A percentile compares a stretch with the other conserved stretches of the same genome.
Conservation (phyloP, 2,329 filamentous ascomycete genomes). For the Colletotrichum sp. region DNA sequence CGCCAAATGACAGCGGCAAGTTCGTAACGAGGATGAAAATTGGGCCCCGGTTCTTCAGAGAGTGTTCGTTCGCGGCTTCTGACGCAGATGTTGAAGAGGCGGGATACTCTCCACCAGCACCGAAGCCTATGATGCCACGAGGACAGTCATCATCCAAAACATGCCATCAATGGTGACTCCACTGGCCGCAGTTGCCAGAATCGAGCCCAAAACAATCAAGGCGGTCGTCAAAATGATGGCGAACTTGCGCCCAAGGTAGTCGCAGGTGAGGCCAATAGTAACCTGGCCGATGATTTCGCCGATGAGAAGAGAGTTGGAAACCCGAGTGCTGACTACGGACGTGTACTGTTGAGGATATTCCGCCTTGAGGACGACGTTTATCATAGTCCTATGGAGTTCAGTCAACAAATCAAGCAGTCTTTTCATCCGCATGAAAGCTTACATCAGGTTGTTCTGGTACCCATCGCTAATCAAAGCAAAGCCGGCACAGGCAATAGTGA, state of each 20-base stretch:
- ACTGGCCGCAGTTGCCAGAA: constrained; percentile 50
- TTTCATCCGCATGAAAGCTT: not conserved
- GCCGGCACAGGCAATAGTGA: constrained; percentile 34
- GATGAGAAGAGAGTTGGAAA: constrained; percentile 45
- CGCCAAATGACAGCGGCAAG: constrained; percentile 32
- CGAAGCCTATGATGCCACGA: constrained; percentile 53
- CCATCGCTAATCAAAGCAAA: constrained; percentile 40
- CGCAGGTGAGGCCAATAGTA: constrained; percentile 46
- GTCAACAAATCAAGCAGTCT: not conserved
- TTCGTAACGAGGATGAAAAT: constrained; percentile 54
- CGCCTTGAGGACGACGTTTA: constrained; percentile 33
- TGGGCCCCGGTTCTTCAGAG: constrained; percentile 39
- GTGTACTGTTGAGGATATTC: constrained; percentile 40
- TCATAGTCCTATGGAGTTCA: constrained; percentile 26
- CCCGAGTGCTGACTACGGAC: constrained; percentile 40
- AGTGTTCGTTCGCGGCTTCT: constrained; percentile 53
- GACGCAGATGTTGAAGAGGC: constrained; percentile 50
- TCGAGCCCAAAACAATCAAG: constrained; percentile 51
- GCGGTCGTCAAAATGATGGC: constrained; percentile 51
- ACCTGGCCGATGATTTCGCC: constrained; percentile 48
- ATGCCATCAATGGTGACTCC: constrained; percentile 51
- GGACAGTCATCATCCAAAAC: constrained; percentile 58
- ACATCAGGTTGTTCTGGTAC: constrained; percentile 42
- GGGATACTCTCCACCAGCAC: constrained; percentile 51
- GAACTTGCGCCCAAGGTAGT: constrained; percentile 52